Base-by-base conservation (phyloP, 805 yeast genomes). In the Starmerella tilneyi region DNA sequence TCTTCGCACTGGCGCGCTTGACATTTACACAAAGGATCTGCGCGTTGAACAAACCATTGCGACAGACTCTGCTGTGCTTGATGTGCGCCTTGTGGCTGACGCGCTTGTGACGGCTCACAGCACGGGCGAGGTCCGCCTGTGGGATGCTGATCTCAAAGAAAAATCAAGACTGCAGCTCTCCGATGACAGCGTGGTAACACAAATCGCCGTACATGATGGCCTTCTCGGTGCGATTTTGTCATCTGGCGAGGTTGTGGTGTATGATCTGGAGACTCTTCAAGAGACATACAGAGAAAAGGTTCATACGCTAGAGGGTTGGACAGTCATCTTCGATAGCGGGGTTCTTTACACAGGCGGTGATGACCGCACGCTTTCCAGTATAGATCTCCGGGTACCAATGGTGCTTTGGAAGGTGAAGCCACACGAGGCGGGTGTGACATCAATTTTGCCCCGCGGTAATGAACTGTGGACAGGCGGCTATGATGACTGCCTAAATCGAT, bases 351-450 rank as follows among this genome's bases (percentile, higher is more conserved):
- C 66, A 4, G 98, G 97, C 4, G 97, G 97, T 13, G 98, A 89
- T 59, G 97, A 92, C 63, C 72, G 81, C 6, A 64, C 69, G 13
- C 64, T 89, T 12, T 75, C 79, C 24, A 88, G 88, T 1, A 85
- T 80, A 58, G 96, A 88, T 61, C 43, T 72, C 9, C 65, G 81
- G 49, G 49, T 63, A 51, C 56, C 67, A 35, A 30, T 48, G 30
- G 43, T 42, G 36, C 36, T 52, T 30, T 46, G 56, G 53, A 24
- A 49, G 53, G 22, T 64, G 56, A 72, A 84, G 45, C 70, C 83
- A 19, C 97, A 89, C 60, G 81, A 77, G 32, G 96, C 97, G 0
- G 98, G 98, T 1, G 84, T 89, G 1, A 89, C 86, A 3, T 78
- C 94, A 1, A 80, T 92, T 15, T 72, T 88, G 37, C 69, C 79